Evolutionary conservation across 257 asterid genomes (phyloP).

Genomic region (Scutellaria baicalensis): DNA sequence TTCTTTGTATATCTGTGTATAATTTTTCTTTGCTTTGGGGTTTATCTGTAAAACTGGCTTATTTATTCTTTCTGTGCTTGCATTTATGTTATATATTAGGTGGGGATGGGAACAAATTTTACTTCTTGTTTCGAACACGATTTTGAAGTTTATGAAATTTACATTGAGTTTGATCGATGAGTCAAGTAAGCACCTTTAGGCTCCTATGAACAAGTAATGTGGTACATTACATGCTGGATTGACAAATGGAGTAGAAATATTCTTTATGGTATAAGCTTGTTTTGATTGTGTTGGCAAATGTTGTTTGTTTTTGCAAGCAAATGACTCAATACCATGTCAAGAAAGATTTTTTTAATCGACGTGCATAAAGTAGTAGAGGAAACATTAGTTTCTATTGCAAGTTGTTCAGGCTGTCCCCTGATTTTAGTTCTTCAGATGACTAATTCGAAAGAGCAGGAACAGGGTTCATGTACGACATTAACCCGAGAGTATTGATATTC

Average conservation of each 20-base stretch:
- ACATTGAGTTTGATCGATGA: neutral
- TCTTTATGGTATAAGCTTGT: neutral
- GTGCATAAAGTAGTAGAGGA: neutral
- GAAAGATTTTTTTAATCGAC: neutral
- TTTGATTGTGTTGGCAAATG: neutral
- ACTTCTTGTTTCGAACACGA: neutral
- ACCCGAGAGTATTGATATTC: neutral
- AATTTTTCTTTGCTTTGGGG: neutral
- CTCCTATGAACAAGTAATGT: neutral
- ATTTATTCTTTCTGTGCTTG: neutral
- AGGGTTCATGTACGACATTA: neutral
- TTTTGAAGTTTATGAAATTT: neutral
- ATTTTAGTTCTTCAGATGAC: neutral
- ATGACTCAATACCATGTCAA: neutral
- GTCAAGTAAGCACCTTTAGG: neutral
- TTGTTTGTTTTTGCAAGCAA: neutral
- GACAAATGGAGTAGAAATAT: neutral
- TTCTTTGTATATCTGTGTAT: neutral
- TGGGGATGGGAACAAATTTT: neutral
- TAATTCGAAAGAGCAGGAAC: neutral
- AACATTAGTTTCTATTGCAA: neutral
- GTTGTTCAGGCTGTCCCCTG: neutral
- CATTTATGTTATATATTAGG: neutral
- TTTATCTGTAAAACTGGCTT: slow-evolving; percentile 1
- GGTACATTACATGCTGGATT: neutral